Conservation (phyloP, 352 stramenopile species). For the Stephanocyclus meneghinianus region DNA sequence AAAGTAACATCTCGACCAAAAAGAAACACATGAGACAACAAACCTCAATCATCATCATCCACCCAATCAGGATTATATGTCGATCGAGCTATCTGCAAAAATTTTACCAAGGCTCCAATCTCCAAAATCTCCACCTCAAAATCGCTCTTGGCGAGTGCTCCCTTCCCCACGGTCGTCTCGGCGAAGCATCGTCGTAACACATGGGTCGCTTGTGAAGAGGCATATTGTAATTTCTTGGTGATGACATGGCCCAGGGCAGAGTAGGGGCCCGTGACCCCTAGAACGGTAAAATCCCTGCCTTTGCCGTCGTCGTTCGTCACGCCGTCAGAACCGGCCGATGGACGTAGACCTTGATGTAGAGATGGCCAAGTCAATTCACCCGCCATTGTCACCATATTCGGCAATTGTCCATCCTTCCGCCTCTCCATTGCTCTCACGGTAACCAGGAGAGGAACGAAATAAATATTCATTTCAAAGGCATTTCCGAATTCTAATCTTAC, state of each 20-base stretch:
- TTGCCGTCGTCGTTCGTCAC: neutral
- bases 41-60: constrained; percentile 40
- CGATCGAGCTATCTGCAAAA: constrained; percentile 63
- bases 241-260: constrained; percentile 55
- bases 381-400: neutral
- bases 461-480: constrained; percentile 79
- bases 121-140: constrained; percentile 79
- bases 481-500: constrained; percentile 69
- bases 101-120: constrained; percentile 64
- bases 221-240: constrained; percentile 69
- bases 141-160: constrained; percentile 46
- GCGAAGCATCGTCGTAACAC: constrained; percentile 68
- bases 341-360: constrained; percentile 50
- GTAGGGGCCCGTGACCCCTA: constrained; percentile 48
- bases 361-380: constrained; percentile 36
- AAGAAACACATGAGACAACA: too few relatives aligned
- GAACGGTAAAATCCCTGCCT: constrained; percentile 32
- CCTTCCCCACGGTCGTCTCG: constrained; percentile 46
- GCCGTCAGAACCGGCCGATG: neutral
- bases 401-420: neutral
- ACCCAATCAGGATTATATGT: constrained; percentile 73
- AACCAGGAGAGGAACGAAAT: constrained; percentile 69
- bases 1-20: too few relatives aligned
- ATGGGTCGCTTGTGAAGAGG: constrained; percentile 64
- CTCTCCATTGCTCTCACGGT: constrained; percentile 55